Percentiles rank a stretch among this genome's conserved stretches.
Evolutionary conservation across 306 rosid genomes (phyloP).

Genomic region (Chamaecrista fasciculata): DNA sequence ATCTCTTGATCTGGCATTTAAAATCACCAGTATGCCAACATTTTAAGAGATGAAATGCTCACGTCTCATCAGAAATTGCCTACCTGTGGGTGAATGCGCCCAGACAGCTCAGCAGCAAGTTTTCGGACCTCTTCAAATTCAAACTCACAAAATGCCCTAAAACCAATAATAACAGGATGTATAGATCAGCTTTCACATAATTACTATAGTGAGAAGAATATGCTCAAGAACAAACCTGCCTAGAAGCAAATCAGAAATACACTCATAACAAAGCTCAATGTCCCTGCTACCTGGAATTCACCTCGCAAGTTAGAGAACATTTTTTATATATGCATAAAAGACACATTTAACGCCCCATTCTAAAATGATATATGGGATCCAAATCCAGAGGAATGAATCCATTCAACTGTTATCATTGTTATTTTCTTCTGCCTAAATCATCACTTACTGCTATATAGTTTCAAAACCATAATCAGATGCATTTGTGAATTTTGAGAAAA

Average conservation of each 20-base stretch:
- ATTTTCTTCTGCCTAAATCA: slow-evolving; percentile 9
- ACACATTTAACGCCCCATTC: background rate
- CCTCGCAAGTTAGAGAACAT: slow-evolving; percentile 21
- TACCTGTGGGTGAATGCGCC: slow-evolving; percentile 92
- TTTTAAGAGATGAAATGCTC: background rate
- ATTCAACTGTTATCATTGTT: slow-evolving; percentile 3
- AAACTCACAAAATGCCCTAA: slow-evolving; percentile 69
- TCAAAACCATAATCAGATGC: background rate
- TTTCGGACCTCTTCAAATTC: slow-evolving; percentile 87
- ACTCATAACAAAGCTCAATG: slow-evolving; percentile 40
- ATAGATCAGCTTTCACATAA: slow-evolving; percentile 24
- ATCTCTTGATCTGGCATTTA: slow-evolving; percentile 18
- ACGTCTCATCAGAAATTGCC: slow-evolving; percentile 17
- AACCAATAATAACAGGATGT: background rate
- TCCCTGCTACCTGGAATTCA: slow-evolving; percentile 40
- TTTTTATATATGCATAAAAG: no score
- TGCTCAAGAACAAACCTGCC: slow-evolving; percentile 48
- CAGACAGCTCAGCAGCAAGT: slow-evolving; percentile 92
- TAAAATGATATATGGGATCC: background rate
- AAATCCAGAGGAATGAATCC: slow-evolving; percentile 22
- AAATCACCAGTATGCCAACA: background rate
- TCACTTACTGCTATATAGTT: background rate
- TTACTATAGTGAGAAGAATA: slow-evolving; percentile 23
- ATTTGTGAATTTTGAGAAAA: background rate
- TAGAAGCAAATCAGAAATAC: slow-evolving; percentile 58